Base-by-base conservation (phyloP, 805 yeast genomes). In the Monosporozyma siamensis region DNA sequence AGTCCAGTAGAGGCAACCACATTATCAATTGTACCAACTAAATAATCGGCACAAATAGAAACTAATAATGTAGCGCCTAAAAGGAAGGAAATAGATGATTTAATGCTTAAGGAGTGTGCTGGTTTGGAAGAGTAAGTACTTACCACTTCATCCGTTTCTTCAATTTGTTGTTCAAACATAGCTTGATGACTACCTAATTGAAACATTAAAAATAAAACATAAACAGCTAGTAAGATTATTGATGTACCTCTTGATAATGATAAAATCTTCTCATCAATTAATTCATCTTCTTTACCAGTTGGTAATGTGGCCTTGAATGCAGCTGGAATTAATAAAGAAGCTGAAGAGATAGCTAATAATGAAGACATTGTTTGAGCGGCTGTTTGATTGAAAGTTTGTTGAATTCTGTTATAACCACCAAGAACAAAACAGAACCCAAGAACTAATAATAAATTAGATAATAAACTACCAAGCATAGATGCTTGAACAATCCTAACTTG, bases 281-380 rank as follows among this genome's bases (percentile, higher is more conserved):
- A 55, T 15, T 53, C 53, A 20, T 68, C 68, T 26, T 57, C 64
- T 23, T 66, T 61, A 25, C 62, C 61, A 23, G 55, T 50, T 25
- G 76, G 90, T 47, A 85, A 65, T 6, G 89, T 73, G 5, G 95
- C 86, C 54, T 84, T 87, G 74, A 90, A 92, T 0, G 97, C 97
- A 3, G 98, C 97, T 2, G 98, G 98, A 41, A 92, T 80, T 57
- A 92, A 65, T 53, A 92, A 71, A 1, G 95, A 89, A 30, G 92
- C 82, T 38, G 92, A 80, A 3, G 96, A 85, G 44, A 92, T 78
- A 1, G 95, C 95, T 78, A 92, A 76, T 50, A 92, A 71, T 1
- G 97, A 88, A 26, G 88, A 77, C 98, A 92, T 92, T 6, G 97
- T 89, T 65, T 92, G 97, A 4, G 98, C 98, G 6, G 89, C 97